These are phyloP conservation scores for Lolium rigidum DNA, from an alignment of 176 grass and related monocot species.

Conservation along the genomic window DNA sequence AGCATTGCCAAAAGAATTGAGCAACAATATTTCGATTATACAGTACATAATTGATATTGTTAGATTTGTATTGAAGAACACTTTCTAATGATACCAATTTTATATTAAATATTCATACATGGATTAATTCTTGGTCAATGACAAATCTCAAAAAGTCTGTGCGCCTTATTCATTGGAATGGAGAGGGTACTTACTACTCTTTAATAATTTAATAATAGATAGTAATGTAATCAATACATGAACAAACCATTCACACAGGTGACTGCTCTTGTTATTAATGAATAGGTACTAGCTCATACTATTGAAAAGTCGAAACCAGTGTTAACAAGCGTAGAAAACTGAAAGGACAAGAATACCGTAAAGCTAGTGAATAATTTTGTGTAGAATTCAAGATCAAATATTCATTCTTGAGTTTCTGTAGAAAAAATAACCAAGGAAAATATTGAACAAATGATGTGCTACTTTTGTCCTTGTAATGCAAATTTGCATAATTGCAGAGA, in stretches of 20 bases:
- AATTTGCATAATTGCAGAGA: background rate
- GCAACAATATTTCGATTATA: too few species aligned
- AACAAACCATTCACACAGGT: conserved; percentile 2
- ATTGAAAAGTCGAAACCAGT: background rate
- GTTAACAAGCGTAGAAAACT: background rate
- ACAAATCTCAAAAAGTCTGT: too few species aligned
- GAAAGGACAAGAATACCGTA: conserved; percentile 17
- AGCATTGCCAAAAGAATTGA: too few species aligned
- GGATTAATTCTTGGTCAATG: too few species aligned
- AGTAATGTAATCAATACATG: conserved; percentile 30
- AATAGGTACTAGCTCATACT: background rate
- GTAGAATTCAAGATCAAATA: background rate
- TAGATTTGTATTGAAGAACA: too few species aligned
- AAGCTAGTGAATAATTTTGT: background rate
- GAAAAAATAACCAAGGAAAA: background rate
- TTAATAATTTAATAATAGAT: background rate
- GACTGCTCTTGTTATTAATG: background rate
- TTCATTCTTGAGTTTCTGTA: background rate
- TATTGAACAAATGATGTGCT: conserved; percentile 1
- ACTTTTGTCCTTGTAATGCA: conserved; percentile 16
- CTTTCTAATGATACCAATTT: too few species aligned
- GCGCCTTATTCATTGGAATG: too few species aligned
- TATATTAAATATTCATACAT: too few species aligned
- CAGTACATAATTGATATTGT: too few species aligned
- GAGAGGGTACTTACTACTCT: background rate